A percentile compares a stretch with the other conserved stretches of the same genome.
Evolutionary conservation across 2,329 filamentous ascomycete species (phyloP).

Genomic region (Diplodia sapinea): DNA sequence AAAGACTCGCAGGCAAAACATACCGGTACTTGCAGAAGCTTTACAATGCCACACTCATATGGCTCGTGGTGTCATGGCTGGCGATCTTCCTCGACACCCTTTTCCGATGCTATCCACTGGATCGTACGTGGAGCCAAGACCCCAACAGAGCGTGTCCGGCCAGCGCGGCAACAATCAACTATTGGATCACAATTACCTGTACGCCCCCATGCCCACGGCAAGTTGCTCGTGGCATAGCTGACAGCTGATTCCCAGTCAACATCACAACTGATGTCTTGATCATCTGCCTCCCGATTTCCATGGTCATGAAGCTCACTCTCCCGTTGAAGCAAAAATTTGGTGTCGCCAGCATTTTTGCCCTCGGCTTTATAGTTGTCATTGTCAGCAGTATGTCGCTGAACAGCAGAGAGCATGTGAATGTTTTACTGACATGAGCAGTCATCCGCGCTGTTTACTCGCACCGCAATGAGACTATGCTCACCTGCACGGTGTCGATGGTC

Average conservation of each 20-base stretch:
- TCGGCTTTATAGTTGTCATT: constrained; percentile 43
- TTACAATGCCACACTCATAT: constrained; percentile 47
- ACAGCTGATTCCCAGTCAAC: constrained; percentile 15
- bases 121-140: constrained; percentile 38
- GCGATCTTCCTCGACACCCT: constrained; percentile 50
- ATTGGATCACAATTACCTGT: constrained; percentile 30
- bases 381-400: constrained; percentile 36
- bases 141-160: constrained; percentile 33
- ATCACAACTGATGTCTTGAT: constrained; percentile 33
- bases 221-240: neutral
- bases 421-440: constrained; percentile 30
- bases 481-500: constrained; percentile 50
- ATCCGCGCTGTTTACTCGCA: constrained; percentile 47
- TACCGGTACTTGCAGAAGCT: constrained; percentile 44
- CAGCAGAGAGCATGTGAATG: neutral
- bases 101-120: constrained; percentile 49
- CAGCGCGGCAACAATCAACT: constrained; percentile 25
- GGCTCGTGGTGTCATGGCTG: constrained; percentile 42
- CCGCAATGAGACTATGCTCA: constrained; percentile 46
- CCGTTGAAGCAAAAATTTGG: constrained; percentile 44
- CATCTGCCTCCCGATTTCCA: constrained; percentile 45
- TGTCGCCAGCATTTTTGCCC: constrained; percentile 42
- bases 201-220: neutral
- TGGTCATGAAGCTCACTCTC: constrained; percentile 47
- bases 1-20: constrained; percentile 47